phyloP scores from a whole-genome alignment of 768 basidiomycete species.

The Dioszegia hungarica region DNA sequence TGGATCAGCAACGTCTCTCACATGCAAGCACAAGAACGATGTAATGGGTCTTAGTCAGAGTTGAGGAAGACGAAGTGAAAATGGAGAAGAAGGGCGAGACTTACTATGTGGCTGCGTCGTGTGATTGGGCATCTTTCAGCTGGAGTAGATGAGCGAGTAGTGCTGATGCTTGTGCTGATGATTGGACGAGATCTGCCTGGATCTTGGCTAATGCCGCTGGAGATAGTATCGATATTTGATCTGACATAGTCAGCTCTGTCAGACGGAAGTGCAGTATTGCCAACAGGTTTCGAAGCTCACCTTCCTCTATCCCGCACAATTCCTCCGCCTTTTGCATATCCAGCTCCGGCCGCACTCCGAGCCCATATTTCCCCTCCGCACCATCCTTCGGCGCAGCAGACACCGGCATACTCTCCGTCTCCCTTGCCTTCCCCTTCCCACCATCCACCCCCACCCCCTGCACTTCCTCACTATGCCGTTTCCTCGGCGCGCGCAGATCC shows the following conservation, averaged over 20 bases:
- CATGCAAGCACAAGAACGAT: too few species aligned
- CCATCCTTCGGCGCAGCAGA: neutral
- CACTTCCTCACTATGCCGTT: neutral
- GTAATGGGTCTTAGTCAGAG: too few species aligned
- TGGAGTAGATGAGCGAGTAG: constrained; percentile 78
- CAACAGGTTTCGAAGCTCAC: constrained; percentile 51
- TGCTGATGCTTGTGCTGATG: constrained; percentile 70
- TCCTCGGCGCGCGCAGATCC: constrained; percentile 47
- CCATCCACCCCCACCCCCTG: neutral
- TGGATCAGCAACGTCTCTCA: constrained; percentile 32
- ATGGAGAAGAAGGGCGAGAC: neutral
- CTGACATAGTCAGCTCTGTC: constrained; percentile 52
- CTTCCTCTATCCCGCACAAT: constrained; percentile 63
- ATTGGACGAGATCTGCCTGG: constrained; percentile 62
- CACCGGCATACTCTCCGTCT: constrained; percentile 20
- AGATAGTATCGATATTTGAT: constrained; percentile 67
- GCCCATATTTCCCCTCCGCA: constrained; percentile 48
- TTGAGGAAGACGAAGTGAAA: too few species aligned
- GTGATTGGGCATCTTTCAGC: constrained; percentile 49
- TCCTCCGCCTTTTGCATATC: constrained; percentile 63
- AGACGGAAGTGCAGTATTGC: neutral
- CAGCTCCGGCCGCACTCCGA: constrained; percentile 74
- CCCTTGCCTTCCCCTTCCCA: constrained; percentile 52
- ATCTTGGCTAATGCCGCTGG: constrained; percentile 62
- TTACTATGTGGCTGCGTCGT: constrained; percentile 44